phyloP scores from a whole-genome alignment of 768 basidiomycete species.

The Rhodotorula taiwanensis region DNA sequence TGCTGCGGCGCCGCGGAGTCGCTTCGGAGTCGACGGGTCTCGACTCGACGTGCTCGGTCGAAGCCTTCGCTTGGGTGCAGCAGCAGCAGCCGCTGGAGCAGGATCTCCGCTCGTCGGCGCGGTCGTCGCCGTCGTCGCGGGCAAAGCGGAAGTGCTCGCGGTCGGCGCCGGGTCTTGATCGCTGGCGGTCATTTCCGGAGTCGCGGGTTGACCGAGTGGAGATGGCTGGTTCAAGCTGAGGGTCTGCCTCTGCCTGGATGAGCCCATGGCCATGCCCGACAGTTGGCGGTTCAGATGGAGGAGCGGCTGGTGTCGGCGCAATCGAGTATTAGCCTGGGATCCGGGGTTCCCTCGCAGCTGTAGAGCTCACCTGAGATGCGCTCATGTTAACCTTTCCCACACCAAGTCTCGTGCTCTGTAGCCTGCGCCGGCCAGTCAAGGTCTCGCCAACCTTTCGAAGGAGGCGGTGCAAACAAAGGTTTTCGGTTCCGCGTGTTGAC shows the following conservation, averaged over 20 bases:
- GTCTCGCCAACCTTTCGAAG: too few relatives aligned
- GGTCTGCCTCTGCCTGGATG: slow-evolving; percentile 9
- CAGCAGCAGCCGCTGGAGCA: neutral
- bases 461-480: too few relatives aligned
- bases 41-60: slow-evolving; percentile 27
- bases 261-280: slow-evolving; percentile 11
- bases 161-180: neutral
- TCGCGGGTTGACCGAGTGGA: slow-evolving; percentile 2
- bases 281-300: slow-evolving; percentile 32
- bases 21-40: slow-evolving; percentile 51
- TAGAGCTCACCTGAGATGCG: neutral
- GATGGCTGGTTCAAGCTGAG: slow-evolving; percentile 31
- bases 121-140: neutral
- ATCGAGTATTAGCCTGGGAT: too few relatives aligned
- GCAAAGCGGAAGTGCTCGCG: neutral
- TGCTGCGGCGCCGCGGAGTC: slow-evolving; percentile 47
- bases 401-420: too few relatives aligned
- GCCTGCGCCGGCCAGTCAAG: too few relatives aligned
- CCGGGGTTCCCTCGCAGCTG: too few relatives aligned
- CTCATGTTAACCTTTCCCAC: too few relatives aligned
- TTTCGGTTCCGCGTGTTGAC: too few relatives aligned
- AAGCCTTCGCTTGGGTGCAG: slow-evolving; percentile 23
- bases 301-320: slow-evolving; percentile 13
- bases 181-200: neutral
- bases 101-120: neutral